Percentiles rank a stretch among this genome's conserved stretches.
These are phyloP conservation scores for Jacaranda mimosifolia DNA, from an alignment of 257 asterid species.

Conservation along the genomic window DNA sequence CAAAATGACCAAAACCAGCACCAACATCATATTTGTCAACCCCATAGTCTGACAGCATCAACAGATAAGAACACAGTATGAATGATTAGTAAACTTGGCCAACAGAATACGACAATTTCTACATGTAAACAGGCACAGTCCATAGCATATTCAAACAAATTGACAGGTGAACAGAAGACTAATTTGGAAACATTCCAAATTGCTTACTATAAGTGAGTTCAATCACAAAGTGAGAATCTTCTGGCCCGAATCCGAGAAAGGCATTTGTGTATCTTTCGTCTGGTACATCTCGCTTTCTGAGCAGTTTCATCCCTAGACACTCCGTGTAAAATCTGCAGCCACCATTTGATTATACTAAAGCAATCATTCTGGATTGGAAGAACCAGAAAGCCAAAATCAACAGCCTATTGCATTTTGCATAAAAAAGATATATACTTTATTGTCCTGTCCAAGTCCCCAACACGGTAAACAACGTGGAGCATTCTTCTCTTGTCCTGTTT, in stretches of 20 bases:
- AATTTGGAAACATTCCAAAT: slow-evolving; percentile 20
- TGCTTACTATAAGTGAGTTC: slow-evolving; percentile 96
- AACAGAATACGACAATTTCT: slow-evolving; percentile 10
- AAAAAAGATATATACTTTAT: slow-evolving; percentile 66
- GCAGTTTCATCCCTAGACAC: slow-evolving; percentile 96
- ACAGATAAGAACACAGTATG: slow-evolving; percentile 32
- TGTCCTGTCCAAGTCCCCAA: slow-evolving; percentile 97
- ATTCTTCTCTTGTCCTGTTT: slow-evolving; percentile 91
- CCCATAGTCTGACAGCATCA: slow-evolving; percentile 81
- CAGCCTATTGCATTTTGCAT: background rate
- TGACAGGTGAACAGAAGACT: slow-evolving; percentile 25
- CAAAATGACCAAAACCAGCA: slow-evolving; percentile 93
- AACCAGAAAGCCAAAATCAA: slow-evolving; percentile 38
- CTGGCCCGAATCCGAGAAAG: slow-evolving; percentile 98
- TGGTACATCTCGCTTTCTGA: slow-evolving; percentile 91
- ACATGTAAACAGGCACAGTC: slow-evolving; percentile 2
- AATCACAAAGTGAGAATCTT: slow-evolving; percentile 95
- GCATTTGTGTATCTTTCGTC: slow-evolving; percentile 98
- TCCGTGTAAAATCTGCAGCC: slow-evolving; percentile 92
- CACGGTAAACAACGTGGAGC: slow-evolving; percentile 99
- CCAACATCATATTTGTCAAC: slow-evolving; percentile 94
- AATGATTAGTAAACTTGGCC: slow-evolving; percentile 24
- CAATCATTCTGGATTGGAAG: slow-evolving; percentile 21
- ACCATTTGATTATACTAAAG: slow-evolving; percentile 32
- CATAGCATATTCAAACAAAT: slow-evolving; percentile 33